Percentiles rank a stretch among this genome's conserved stretches.
Evolutionary conservation across 768 basidiomycete species (phyloP).

Genomic region (Lentinula raphanica): DNA sequence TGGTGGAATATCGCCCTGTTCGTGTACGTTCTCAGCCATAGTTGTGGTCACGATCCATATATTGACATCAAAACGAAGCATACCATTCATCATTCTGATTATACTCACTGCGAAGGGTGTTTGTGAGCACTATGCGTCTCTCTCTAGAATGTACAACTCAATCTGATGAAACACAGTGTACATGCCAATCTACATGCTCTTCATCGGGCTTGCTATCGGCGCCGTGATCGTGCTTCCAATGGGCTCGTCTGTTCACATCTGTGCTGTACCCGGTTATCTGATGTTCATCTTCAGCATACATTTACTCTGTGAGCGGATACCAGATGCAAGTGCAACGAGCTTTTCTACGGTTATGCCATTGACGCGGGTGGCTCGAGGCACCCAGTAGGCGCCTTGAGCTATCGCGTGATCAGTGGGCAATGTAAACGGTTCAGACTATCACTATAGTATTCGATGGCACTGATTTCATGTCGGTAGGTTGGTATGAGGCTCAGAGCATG

Average conservation of each 20-base stretch:
- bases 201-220: constrained; percentile 18
- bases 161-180: constrained; percentile 9
- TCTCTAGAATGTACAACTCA: neutral
- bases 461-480: constrained; percentile 6
- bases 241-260: neutral
- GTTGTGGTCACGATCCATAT: too few relatives aligned
- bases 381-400: constrained; percentile 18
- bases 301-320: constrained; percentile 20
- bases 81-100: constrained; percentile 15
- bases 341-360: constrained; percentile 21
- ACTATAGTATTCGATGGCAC: neutral
- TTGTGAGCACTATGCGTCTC: constrained; percentile 4
- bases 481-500: constrained; percentile 23
- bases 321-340: constrained; percentile 16
- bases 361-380: constrained; percentile 20
- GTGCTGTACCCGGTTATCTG: neutral
- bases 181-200: constrained; percentile 20
- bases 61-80: constrained; percentile 4
- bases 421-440: constrained; percentile 9
- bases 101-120: constrained; percentile 16
- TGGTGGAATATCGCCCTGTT: constrained; percentile 21
- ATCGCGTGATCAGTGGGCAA: constrained; percentile 21
- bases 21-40: too few relatives aligned
- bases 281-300: constrained; percentile 13
- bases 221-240: constrained; percentile 14